Base-by-base conservation (phyloP, 768 basidiomycete genomes). In the Tremella yokohamensis region DNA sequence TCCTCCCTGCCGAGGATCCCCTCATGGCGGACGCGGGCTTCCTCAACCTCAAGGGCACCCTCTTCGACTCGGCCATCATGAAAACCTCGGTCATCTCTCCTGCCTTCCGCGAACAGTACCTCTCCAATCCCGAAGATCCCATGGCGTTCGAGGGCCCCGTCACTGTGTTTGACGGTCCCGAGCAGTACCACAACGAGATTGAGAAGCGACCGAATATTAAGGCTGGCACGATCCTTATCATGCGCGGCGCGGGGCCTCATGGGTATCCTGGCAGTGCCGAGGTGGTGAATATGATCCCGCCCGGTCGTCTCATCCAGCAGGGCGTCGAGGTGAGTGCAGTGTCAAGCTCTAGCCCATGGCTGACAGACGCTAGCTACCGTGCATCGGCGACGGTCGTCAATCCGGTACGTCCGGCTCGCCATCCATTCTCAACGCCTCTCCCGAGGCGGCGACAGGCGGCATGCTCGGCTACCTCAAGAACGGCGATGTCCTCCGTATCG, bases 251-350 rank as follows among this genome's bases (percentile, higher is more conserved):
- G 16, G 75, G 75, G 47, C 75, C 75, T 0, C 40, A 60, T 12
- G 75, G 74, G 13, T 72, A 74, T 42, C 70, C 70, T 1, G 73
- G 72, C 1, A 65, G 66, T 22, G 70, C 70, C 13, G 68, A 74
- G 53, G 71, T 71, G n/a, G 74, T 74, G 24, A 76, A 76, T 52
- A 74, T 76, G 73, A 71, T 73, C 34, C 75, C 75, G 1, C 75
- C 75, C 2, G 69, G 67, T 26, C 42, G 60, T 25, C 56, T 76
- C 9, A 70, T 76, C 63, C 69, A 70, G 51, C 40, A 71, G 52
- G 75, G 75, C 8, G 68, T 76, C 44, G 75, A 76, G 51, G 55
- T 64, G 42, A 52, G 62, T 56, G 8, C 29, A 48, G 11, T 19
- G 20, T 22, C 20, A 13, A 19, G 20, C 47, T 12, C 12, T 22